phyloP scores from a whole-genome alignment of 2,329 filamentous ascomycete genomes.

The Colletotrichum karsti region DNA sequence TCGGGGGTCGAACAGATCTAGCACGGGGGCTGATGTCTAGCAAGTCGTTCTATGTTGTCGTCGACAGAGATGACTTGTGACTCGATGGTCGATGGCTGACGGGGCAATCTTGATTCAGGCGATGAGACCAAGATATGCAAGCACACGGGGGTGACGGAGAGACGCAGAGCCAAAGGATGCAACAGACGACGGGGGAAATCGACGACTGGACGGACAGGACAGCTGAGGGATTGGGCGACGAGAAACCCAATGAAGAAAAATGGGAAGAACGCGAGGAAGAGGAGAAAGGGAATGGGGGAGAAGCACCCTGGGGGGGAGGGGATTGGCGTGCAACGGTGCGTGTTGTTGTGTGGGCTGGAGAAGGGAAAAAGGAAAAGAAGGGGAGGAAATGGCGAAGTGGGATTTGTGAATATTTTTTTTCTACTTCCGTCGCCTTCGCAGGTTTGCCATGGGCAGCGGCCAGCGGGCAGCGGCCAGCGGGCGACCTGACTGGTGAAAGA shows the following conservation, averaged over 20 bases:
- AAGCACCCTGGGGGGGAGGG: constrained; percentile 49
- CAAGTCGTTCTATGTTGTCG: constrained; percentile 5
- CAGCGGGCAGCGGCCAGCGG: no score
- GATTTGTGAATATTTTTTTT: constrained; percentile 31
- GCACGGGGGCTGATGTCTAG: background rate
- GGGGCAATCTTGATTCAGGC: constrained; percentile 19
- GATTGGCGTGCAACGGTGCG: constrained; percentile 56
- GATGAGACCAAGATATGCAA: constrained; percentile 21
- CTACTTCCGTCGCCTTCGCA: constrained; percentile 15
- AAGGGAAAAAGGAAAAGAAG: constrained; percentile 27
- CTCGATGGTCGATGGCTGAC: constrained; percentile 17
- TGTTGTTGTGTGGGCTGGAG: constrained; percentile 32
- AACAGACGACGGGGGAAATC: constrained; percentile 11
- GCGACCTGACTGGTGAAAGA: background rate
- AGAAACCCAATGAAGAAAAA: constrained; percentile 42
- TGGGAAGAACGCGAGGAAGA: constrained; percentile 40
- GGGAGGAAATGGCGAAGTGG: constrained; percentile 22
- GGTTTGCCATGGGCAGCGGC: constrained; percentile 19
- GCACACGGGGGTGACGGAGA: constrained; percentile 1
- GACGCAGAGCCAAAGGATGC: background rate
- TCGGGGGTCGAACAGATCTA: constrained; percentile 1
- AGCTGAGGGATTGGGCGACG: constrained; percentile 32
- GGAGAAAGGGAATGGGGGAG: constrained; percentile 37
- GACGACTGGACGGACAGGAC: constrained; percentile 33
- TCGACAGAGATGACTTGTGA: constrained; percentile 19